Conservation (phyloP, 306 rosid genomes). For the Lathyrus tuberosus region DNA sequence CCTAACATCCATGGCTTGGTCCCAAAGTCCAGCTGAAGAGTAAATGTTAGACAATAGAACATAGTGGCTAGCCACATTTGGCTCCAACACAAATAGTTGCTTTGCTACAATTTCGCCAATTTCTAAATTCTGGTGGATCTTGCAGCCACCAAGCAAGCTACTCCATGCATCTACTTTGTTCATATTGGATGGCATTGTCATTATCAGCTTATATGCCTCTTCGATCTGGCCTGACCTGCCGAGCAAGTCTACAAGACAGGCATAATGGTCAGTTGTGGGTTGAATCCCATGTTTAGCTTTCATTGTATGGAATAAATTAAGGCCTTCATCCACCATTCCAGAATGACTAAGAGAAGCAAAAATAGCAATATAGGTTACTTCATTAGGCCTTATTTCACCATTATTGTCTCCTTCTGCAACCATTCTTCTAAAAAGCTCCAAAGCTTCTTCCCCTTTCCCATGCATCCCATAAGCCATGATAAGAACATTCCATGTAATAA, state of each 20-base stretch:
- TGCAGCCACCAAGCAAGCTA: slow-evolving; percentile 85
- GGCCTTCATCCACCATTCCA: slow-evolving; percentile 64
- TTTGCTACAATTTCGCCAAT: slow-evolving; percentile 75
- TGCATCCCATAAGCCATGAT: slow-evolving; percentile 94
- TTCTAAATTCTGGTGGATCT: slow-evolving; percentile 64
- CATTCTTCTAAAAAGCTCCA: slow-evolving; percentile 65
- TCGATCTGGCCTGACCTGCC: slow-evolving; percentile 80
- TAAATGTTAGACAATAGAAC: slow-evolving; percentile 79
- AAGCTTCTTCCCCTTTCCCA: slow-evolving; percentile 73
- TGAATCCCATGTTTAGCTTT: slow-evolving; percentile 61
- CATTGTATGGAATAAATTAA: slow-evolving; percentile 65
- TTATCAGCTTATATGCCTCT: slow-evolving; percentile 65
- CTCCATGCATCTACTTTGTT: slow-evolving; percentile 81
- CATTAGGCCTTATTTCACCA: slow-evolving; percentile 54
- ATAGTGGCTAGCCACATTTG: slow-evolving; percentile 83
- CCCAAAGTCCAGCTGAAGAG: slow-evolving; percentile 81
- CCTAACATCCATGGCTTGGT: slow-evolving; percentile 69
- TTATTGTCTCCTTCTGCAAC: slow-evolving; percentile 47
- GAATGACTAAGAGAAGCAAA: slow-evolving; percentile 79
- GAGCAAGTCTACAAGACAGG: slow-evolving; percentile 87
- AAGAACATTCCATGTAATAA: slow-evolving; percentile 84
- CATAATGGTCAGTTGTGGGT: slow-evolving; percentile 77
- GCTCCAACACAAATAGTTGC: slow-evolving; percentile 69
- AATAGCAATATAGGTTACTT: slow-evolving; percentile 66
- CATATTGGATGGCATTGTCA: slow-evolving; percentile 61